Percentiles rank a stretch among this genome's conserved stretches.
These are phyloP conservation scores for Phytophthora meadii DNA, from an alignment of 352 stramenopile genomes.

Conservation along the genomic window DNA sequence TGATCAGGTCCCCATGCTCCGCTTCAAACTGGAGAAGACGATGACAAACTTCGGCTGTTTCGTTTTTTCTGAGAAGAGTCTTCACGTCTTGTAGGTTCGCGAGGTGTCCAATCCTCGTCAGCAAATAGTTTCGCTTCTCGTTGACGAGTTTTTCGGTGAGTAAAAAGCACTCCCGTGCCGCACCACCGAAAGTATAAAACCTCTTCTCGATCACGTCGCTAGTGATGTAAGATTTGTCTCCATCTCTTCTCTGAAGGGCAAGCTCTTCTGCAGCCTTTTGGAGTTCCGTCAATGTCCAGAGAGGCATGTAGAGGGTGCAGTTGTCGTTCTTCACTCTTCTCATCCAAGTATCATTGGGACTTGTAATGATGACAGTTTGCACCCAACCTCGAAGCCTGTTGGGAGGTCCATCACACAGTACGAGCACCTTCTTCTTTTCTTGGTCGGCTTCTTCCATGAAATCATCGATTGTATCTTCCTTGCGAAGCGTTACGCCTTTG, in stretches of 20 bases:
- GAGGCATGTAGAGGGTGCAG: not conserved
- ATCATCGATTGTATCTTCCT: too few species aligned
- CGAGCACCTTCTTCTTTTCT: not conserved
- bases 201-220: not conserved
- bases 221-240: not conserved
- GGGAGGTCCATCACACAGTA: not conserved
- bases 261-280: not conserved
- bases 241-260: too few species aligned
- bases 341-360: not conserved
- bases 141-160: not conserved
- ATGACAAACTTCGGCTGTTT: not conserved
- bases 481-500: too few species aligned
- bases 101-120: not conserved
- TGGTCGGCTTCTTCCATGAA: too few species aligned
- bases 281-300: not conserved
- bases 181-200: slow-evolving; percentile 5
- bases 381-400: too few species aligned
- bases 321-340: not conserved
- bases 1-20: not conserved
- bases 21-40: not conserved
- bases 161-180: not conserved
- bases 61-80: not conserved
- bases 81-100: not conserved
- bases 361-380: not conserved
- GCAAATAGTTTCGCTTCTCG: not conserved